A percentile compares a stretch with the other conserved stretches of the same genome.
phyloP scores from a whole-genome alignment of 2,329 filamentous ascomycete genomes.

The Gaeumannomyces sp. region DNA sequence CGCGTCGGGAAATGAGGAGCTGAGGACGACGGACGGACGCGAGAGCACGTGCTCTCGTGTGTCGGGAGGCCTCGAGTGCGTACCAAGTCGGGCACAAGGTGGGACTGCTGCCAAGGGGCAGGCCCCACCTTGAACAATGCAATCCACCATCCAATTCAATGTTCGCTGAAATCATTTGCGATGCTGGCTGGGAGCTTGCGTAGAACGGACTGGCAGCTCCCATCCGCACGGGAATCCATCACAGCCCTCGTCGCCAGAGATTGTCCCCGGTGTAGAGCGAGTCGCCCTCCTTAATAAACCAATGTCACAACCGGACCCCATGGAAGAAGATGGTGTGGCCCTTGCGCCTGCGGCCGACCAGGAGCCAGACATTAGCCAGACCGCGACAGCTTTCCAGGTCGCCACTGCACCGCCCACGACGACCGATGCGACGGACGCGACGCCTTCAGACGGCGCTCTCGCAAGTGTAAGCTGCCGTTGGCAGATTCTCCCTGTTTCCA shows the following conservation, averaged over 20 bases:
- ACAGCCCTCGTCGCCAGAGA: neutral
- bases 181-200: neutral
- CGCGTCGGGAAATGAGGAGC: neutral
- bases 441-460: neutral
- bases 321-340: slow-evolving; percentile 5
- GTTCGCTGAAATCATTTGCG: neutral
- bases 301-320: slow-evolving; percentile 9
- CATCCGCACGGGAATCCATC: neutral
- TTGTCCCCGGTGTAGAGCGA: neutral
- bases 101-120: neutral
- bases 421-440: neutral
- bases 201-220: neutral
- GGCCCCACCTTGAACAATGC: neutral
- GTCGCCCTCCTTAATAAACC: neutral
- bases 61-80: neutral
- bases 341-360: neutral
- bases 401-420: neutral
- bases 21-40: neutral
- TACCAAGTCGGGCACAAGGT: neutral
- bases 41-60: slow-evolving; percentile 7
- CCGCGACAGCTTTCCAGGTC: slow-evolving; percentile 9
- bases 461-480: neutral
- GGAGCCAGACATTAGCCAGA: slow-evolving; percentile 9
- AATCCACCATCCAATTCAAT: neutral
- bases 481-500: neutral